Conservation (phyloP, 164 flowering plant genomes). For the Sextonia rubra region DNA sequence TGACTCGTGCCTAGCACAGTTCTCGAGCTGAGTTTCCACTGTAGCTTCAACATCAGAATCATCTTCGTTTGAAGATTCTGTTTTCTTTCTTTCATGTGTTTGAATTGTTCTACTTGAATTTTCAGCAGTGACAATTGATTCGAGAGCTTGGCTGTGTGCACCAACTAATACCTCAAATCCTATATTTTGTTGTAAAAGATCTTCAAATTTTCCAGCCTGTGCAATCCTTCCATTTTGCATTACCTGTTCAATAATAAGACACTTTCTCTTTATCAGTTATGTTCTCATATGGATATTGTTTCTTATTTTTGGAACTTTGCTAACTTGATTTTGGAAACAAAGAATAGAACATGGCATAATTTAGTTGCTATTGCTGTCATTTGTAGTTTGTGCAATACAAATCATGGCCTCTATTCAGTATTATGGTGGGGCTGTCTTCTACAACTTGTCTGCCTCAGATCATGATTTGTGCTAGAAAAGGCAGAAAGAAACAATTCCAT, state of each 20-base stretch:
- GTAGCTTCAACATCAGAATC: constrained; percentile 30
- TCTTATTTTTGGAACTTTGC: no score
- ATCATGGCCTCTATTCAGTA: no score
- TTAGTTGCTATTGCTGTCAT: no score
- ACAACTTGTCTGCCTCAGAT: no score
- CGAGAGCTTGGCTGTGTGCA: constrained; percentile 82
- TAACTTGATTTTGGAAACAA: background rate
- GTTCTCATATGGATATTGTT: background rate
- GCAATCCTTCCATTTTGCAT: constrained; percentile 85
- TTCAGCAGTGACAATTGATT: constrained; percentile 59
- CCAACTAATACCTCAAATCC: constrained; percentile 91
- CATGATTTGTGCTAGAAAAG: no score
- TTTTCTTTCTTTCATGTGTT: background rate
- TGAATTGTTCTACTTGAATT: constrained; percentile 41
- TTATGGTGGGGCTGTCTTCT: no score
- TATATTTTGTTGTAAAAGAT: constrained; percentile 63
- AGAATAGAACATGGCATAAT: background rate
- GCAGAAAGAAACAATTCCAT: no score
- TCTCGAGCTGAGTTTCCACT: constrained; percentile 26
- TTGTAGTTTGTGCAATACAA: no score
- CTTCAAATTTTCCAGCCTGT: constrained; percentile 79
- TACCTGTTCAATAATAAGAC: constrained; percentile 45
- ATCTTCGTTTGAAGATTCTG: constrained; percentile 5
- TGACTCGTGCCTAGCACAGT: constrained; percentile 43
- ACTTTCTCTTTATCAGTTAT: background rate